Evolutionary conservation across 2,329 filamentous ascomycete genomes (phyloP), one percentile per base, ranked within the genome.

Genomic region (Anisogramma anomala): DNA sequence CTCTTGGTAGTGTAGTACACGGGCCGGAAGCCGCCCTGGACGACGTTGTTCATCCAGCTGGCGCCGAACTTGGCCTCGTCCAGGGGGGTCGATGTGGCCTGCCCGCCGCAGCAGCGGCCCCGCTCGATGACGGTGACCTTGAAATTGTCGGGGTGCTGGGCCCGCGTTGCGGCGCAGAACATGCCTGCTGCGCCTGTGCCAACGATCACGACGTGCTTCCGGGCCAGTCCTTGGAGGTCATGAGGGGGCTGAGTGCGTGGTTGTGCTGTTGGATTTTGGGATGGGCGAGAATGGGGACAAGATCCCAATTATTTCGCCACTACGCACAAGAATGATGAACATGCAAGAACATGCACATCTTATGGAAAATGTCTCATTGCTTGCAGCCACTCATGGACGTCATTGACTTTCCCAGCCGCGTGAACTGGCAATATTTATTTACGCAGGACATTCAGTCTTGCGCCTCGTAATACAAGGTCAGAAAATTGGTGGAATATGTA

Each of bases 1-100:
- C 67, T 70, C 41, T 77, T 73, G 49, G 75, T 73, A 49, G 75
- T 80, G 52, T 72, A 71, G 60, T 80, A 81, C 76, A 80, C 80
- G 38, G 76, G 75, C 36, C 68, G 65, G 62, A 75, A 81, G 15
- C 68, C 69, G 20, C 31, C 41, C n/a, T 41, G 37, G 15, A 41
- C 74, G 35, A 73, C 74, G 48, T 79, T 70, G 45, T 79, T 79
- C 55, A 78, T 65, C 72, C 73, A 79, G 33, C 64, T 62, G 4
- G 74, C 71, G 6, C 72, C 74, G 51, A 73, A 71, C 45, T 68
- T 70, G 27, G 67, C 52, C 48, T 74, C 68, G 48, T 78, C 68
- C 6, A 79, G 52, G 2, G 67, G 65, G 18, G 77, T 77, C 2
- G 73, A 76, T 41, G 70, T 77, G 1, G 74, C 74, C 53, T 79